A percentile compares a stretch with the other conserved stretches of the same genome.
Evolutionary conservation across 495 filamentous ascomycete genomes (phyloP).

Genomic region (Podospora comata): DNA sequence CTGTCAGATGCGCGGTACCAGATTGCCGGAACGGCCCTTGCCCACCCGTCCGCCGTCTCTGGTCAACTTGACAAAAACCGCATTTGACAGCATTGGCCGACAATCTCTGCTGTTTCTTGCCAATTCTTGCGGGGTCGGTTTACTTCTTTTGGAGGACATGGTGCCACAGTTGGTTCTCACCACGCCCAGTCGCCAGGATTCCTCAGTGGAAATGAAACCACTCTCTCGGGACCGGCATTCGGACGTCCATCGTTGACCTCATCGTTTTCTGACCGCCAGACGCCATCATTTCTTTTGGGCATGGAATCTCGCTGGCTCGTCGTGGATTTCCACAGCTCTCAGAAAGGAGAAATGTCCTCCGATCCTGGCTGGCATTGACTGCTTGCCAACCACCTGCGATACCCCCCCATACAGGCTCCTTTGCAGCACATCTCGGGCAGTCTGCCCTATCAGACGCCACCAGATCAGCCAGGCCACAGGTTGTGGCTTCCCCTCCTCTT

Average conservation of each 20-base stretch:
- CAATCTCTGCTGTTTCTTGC: too few species aligned
- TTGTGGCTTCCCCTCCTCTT: neutral
- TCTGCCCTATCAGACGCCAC: neutral
- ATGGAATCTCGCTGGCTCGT: neutral
- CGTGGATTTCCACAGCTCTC: neutral
- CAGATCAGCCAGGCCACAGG: neutral
- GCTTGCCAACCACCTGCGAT: too few species aligned
- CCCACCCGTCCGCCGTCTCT: slow-evolving; percentile 9
- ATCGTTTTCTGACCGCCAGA: neutral
- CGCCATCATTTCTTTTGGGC: neutral
- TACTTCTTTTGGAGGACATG: slow-evolving; percentile 3
- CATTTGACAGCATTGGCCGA: neutral
- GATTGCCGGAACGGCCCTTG: slow-evolving; percentile 23
- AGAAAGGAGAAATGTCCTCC: neutral
- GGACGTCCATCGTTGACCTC: neutral
- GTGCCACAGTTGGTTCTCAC: neutral
- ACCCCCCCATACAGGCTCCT: neutral
- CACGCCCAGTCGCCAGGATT: neutral
- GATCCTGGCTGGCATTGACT: neutral
- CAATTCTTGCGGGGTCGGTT: neutral
- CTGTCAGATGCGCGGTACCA: slow-evolving; percentile 9
- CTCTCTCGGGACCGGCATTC: neutral
- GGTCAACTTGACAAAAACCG: slow-evolving; percentile 1
- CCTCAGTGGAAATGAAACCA: neutral
- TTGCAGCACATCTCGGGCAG: neutral